Conservation (phyloP, 2,329 filamentous ascomycete genomes). For the Chaetoscypha palmicola region DNA sequence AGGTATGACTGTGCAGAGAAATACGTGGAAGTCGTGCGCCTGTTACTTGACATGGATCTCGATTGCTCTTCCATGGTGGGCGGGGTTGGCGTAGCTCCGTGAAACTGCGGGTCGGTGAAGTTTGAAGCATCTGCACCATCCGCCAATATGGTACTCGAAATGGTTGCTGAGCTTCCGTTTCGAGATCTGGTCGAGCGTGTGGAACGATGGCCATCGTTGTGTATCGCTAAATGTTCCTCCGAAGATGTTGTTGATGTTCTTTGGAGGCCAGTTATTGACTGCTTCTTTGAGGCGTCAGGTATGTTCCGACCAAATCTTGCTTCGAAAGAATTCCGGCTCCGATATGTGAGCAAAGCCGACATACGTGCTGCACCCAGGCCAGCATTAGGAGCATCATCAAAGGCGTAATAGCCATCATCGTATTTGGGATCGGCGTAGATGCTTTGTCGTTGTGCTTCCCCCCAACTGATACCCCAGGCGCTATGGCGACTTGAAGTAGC, state of each 20-base stretch:
- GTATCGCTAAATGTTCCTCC: constrained; percentile 64
- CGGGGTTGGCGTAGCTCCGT: constrained; percentile 49
- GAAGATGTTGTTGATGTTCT: constrained; percentile 54
- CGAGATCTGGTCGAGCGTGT: constrained; percentile 46
- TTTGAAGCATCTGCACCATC: constrained; percentile 29
- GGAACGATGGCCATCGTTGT: constrained; percentile 72
- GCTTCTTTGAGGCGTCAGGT: constrained; percentile 74
- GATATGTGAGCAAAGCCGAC: constrained; percentile 91
- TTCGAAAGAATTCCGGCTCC: constrained; percentile 95
- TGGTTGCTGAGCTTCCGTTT: constrained; percentile 29
- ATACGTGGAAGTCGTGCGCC: constrained; percentile 61
- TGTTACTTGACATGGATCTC: constrained; percentile 25
- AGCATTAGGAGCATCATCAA: constrained; percentile 76
- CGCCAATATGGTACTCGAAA: constrained; percentile 17
- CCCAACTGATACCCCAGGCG: constrained; percentile 88
- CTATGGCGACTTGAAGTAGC: constrained; percentile 80
- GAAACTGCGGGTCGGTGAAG: constrained; percentile 62
- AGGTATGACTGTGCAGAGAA: constrained; percentile 98
- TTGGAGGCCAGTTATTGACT: constrained; percentile 68
- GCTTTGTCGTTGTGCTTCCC: constrained; percentile 80
- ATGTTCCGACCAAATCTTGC: constrained; percentile 89
- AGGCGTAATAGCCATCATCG: constrained; percentile 90
- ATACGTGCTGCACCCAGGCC: constrained; percentile 92
- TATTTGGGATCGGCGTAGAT: constrained; percentile 99
- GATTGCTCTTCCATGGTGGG: constrained; percentile 34